Percentiles rank a stretch among this genome's conserved stretches.
Evolutionary conservation across 106 monocot genomes (phyloP).

Genomic region (Narthecium ossifragum): DNA sequence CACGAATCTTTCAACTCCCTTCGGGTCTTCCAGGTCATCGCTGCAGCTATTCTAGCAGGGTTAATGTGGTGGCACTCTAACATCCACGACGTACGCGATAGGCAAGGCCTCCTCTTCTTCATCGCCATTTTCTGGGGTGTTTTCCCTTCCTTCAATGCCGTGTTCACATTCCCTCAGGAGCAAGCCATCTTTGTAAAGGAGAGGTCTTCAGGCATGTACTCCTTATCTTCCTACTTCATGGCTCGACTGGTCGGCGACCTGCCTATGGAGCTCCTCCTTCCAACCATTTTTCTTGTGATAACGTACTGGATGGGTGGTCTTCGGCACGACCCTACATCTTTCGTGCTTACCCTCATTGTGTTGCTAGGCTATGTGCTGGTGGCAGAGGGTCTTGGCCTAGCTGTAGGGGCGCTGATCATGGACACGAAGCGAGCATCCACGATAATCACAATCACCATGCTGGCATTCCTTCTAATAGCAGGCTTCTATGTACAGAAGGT

Average conservation of each 20-base stretch:
- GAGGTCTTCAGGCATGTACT: conserved; percentile 44
- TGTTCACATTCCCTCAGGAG: conserved; percentile 64
- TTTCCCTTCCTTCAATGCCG: conserved; percentile 38
- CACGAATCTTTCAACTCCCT: conserved; percentile 88
- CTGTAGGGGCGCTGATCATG: conserved; percentile 41
- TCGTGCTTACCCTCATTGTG: conserved; percentile 24
- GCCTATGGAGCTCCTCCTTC: conserved; percentile 62
- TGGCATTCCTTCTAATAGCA: conserved; percentile 35
- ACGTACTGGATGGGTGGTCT: conserved; percentile 51
- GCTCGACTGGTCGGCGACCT: conserved; percentile 38
- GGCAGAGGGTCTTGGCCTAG: conserved; percentile 49
- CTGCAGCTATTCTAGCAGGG: conserved; percentile 62
- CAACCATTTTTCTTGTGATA: conserved; percentile 24
- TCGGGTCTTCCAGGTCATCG: conserved; percentile 65
- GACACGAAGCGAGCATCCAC: conserved; percentile 45
- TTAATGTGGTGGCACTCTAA: conserved; percentile 84
- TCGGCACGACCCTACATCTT: conserved; percentile 7
- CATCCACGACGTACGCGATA: conserved; percentile 53
- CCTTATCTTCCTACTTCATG: conserved; percentile 57
- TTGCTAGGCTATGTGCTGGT: conserved; percentile 41
- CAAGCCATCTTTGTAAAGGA: conserved; percentile 42
- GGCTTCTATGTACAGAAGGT: conserved; percentile 64
- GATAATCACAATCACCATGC: conserved; percentile 31
- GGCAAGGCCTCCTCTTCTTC: conserved; percentile 97
- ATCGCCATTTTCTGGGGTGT: conserved; percentile 92